Evolutionary conservation across 2,329 filamentous ascomycete genomes (phyloP).

Genomic region (Blumeria graminis): DNA sequence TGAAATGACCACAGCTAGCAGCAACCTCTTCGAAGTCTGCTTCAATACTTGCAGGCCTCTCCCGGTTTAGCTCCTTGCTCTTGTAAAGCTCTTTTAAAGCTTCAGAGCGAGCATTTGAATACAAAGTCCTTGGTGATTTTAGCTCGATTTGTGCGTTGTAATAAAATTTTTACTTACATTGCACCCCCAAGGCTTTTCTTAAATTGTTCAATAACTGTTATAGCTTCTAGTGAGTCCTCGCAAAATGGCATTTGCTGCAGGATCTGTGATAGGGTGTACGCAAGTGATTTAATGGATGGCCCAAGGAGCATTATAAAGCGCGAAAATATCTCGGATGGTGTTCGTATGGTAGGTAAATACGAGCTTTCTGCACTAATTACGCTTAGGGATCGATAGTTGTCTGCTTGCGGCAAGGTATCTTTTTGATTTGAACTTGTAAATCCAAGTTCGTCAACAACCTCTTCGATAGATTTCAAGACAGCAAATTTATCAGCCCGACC

Average conservation of each 20-base stretch:
- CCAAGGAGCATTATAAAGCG: slow-evolving; percentile 74
- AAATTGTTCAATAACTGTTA: slow-evolving; percentile 59
- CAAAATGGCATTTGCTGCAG: slow-evolving; percentile 72
- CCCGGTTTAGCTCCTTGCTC: slow-evolving; percentile 46
- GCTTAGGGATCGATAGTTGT: neutral
- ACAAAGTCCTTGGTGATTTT: slow-evolving; percentile 27
- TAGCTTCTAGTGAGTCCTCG: slow-evolving; percentile 36
- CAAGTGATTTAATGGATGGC: slow-evolving; percentile 89
- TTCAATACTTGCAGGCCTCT: slow-evolving; percentile 48
- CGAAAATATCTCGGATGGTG: slow-evolving; percentile 68
- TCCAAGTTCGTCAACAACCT: slow-evolving; percentile 31
- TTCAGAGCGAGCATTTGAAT: slow-evolving; percentile 47
- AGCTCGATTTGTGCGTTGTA: neutral
- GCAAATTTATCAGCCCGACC: slow-evolving; percentile 21
- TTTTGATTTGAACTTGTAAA: slow-evolving; percentile 14
- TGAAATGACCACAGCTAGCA: slow-evolving; percentile 93
- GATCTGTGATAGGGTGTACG: slow-evolving; percentile 71
- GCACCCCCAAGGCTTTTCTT: slow-evolving; percentile 60
- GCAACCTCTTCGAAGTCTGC: slow-evolving; percentile 94
- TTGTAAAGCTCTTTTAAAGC: slow-evolving; percentile 63
- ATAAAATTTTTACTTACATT: slow-evolving; percentile 19
- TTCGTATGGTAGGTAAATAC: slow-evolving; percentile 21
- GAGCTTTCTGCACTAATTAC: slow-evolving; percentile 8
- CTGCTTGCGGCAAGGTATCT: no score
- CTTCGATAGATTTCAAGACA: slow-evolving; percentile 35